These are phyloP conservation scores for Waltergamsia citrina DNA, from an alignment of 2,329 filamentous ascomycete species.

Conservation along the genomic window DNA sequence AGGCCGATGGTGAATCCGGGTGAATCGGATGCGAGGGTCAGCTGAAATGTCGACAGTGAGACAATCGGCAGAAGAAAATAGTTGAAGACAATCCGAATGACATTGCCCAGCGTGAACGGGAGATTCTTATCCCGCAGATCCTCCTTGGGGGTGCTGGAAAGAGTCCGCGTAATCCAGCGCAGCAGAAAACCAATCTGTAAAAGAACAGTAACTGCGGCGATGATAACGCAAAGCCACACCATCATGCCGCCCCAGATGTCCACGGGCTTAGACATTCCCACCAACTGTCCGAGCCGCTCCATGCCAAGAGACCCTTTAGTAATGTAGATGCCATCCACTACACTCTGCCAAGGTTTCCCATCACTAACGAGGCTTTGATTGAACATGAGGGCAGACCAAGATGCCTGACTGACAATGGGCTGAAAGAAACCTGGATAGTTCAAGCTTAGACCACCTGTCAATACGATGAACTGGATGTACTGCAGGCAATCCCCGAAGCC, in stretches of 20 bases:
- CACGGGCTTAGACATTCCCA: constrained; percentile 64
- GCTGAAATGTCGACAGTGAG: constrained; percentile 80
- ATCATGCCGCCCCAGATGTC: constrained; percentile 96
- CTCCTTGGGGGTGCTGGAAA: constrained; percentile 68
- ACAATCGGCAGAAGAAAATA: constrained; percentile 86
- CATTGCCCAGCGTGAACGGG: constrained; percentile 72
- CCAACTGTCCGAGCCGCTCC: constrained; percentile 67
- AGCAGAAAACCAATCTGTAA: constrained; percentile 68
- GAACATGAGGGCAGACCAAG: constrained; percentile 89
- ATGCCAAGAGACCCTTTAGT: constrained; percentile 72
- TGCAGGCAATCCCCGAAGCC: constrained; percentile 95
- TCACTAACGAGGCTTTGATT: constrained; percentile 79
- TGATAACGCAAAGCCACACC: constrained; percentile 75
- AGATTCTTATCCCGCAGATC: constrained; percentile 87
- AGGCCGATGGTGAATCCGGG: constrained; percentile 63
- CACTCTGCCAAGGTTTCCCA: constrained; percentile 52
- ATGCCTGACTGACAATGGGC: constrained; percentile 75
- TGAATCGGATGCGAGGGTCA: constrained; percentile 64
- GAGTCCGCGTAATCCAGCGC: constrained; percentile 66
- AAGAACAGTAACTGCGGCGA: constrained; percentile 55
- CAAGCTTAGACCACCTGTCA: constrained; percentile 80
- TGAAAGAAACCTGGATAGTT: constrained; percentile 93
- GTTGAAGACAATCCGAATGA: constrained; percentile 82
- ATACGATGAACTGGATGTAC: constrained; percentile 86
- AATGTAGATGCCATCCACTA: constrained; percentile 81